Evolutionary conservation across 768 basidiomycete species (phyloP).

Genomic region (Lactarius deliciosus): DNA sequence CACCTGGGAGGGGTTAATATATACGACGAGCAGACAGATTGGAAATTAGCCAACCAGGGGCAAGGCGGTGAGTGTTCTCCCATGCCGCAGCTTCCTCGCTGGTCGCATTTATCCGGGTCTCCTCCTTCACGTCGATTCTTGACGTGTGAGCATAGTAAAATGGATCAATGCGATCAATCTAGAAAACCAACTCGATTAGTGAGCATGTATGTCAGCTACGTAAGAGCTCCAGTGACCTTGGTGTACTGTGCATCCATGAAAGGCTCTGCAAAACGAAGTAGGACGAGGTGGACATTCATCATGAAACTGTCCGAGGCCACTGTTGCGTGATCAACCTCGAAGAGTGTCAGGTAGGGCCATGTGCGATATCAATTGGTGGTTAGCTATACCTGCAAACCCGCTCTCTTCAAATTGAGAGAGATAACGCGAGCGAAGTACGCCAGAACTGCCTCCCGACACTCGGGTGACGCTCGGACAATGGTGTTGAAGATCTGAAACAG

Average conservation of each 20-base stretch:
- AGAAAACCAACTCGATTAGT: not conserved
- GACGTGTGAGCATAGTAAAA: constrained; percentile 72
- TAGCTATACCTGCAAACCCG: constrained; percentile 80
- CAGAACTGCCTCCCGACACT: constrained; percentile 77
- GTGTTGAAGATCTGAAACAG: constrained; percentile 88
- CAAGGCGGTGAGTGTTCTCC: constrained; percentile 50
- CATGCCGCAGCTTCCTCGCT: constrained; percentile 82
- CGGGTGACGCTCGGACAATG: constrained; percentile 79
- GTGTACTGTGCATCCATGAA: constrained; percentile 91
- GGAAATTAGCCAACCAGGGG: constrained; percentile 41
- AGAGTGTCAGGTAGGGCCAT: constrained; percentile 5
- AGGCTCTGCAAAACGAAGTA: constrained; percentile 86
- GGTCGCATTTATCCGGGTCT: constrained; percentile 92
- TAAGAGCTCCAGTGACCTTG: constrained; percentile 53
- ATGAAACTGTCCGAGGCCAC: constrained; percentile 93
- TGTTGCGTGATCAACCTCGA: constrained; percentile 78
- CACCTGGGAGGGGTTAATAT: constrained; percentile 36
- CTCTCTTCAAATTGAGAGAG: constrained; percentile 75
- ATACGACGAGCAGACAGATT: not conserved
- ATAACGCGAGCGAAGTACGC: constrained; percentile 77
- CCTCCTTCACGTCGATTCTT: constrained; percentile 77
- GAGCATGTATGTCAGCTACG: not conserved
- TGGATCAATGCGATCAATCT: constrained; percentile 92
- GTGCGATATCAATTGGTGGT: not conserved
- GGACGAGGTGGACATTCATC: constrained; percentile 81